Conservation (phyloP, 179 eudicot genomes). For the Actinidia chinensis region DNA sequence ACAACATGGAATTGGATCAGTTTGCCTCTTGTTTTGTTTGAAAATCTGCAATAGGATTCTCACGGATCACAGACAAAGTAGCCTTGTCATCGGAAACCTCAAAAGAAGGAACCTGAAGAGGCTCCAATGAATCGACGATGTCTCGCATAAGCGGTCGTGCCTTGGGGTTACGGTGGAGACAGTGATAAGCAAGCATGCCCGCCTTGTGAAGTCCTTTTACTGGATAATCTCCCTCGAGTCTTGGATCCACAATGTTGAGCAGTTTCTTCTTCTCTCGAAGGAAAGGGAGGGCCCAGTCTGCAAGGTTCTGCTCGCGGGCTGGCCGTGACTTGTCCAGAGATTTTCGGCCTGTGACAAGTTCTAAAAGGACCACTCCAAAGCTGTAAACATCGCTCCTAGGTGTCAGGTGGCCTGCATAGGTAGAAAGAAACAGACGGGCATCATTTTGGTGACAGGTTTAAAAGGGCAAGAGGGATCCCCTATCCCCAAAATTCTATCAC, state of each 20-base stretch:
- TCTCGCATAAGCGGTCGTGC: conserved; percentile 90
- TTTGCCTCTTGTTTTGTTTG: conserved; percentile 17
- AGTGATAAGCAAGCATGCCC: conserved; percentile 86
- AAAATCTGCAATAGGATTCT: conserved; percentile 9
- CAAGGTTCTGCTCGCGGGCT: conserved; percentile 79
- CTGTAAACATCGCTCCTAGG: conserved; percentile 89
- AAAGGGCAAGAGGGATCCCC: too few relatives aligned
- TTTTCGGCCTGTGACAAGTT: conserved; percentile 80
- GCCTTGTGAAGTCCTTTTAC: conserved; percentile 80
- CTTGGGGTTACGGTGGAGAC: conserved; percentile 86
- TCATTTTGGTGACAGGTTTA: background rate
- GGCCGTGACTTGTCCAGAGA: conserved; percentile 75
- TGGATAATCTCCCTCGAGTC: conserved; percentile 76
- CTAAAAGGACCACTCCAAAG: conserved; percentile 89
- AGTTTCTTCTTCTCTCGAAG: conserved; percentile 76
- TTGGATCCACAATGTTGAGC: conserved; percentile 62
- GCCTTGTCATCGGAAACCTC: conserved; percentile 30
- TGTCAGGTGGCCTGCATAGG: conserved; percentile 65
- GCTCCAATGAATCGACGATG: conserved; percentile 81
- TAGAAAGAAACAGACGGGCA: background rate
- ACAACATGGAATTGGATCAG: background rate
- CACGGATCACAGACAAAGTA: conserved; percentile 25
- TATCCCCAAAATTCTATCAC: too few relatives aligned
- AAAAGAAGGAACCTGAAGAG: conserved; percentile 49
- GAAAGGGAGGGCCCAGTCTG: conserved; percentile 84